A percentile compares a stretch with the other conserved stretches of the same genome.
Conservation (phyloP, 2,329 filamentous ascomycete species). For the Apiospora koreana region DNA sequence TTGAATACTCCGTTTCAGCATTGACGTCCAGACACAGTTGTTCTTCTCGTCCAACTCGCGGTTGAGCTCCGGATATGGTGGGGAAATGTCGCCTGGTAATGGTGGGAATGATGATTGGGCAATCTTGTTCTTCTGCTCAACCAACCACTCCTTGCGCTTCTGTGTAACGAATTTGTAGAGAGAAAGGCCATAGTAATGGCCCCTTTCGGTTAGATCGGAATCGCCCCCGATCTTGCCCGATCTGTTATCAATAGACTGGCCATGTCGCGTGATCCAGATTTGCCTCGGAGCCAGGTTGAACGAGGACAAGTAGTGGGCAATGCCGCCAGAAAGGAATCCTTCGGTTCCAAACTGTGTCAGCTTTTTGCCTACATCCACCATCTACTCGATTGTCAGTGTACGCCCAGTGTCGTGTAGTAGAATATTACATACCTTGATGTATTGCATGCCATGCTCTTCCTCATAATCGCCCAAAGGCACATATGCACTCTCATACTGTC, state of each 20-base stretch:
- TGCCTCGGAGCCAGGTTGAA: conserved; percentile 95
- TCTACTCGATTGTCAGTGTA: conserved; percentile 48
- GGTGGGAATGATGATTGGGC: conserved; percentile 84
- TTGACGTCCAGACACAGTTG: conserved; percentile 98
- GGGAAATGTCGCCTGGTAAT: conserved; percentile 85
- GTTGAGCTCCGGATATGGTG: conserved; percentile 85
- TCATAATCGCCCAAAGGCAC: conserved; percentile 88
- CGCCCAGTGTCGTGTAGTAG: not conserved
- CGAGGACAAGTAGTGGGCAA: conserved; percentile 92
- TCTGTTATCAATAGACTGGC: conserved; percentile 86
- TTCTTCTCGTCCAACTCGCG: conserved; percentile 75
- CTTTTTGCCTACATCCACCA: conserved; percentile 97
- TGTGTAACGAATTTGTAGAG: conserved; percentile 82
- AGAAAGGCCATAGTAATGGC: conserved; percentile 75
- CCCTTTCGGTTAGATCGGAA: conserved; percentile 75
- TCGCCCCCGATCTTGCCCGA: conserved; percentile 89
- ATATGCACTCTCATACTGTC: conserved; percentile 92
- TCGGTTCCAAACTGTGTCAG: conserved; percentile 86
- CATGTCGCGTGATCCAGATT: conserved; percentile 97
- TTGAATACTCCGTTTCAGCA: conserved; percentile 87
- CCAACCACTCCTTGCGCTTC: conserved; percentile 79
- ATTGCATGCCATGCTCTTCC: conserved; percentile 87
- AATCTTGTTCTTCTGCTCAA: conserved; percentile 77
- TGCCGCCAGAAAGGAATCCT: conserved; percentile 88
- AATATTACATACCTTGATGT: conserved; percentile 67